Base-by-base conservation (phyloP, 129 eudicot genomes). In the Helianthus tuberosus region DNA sequence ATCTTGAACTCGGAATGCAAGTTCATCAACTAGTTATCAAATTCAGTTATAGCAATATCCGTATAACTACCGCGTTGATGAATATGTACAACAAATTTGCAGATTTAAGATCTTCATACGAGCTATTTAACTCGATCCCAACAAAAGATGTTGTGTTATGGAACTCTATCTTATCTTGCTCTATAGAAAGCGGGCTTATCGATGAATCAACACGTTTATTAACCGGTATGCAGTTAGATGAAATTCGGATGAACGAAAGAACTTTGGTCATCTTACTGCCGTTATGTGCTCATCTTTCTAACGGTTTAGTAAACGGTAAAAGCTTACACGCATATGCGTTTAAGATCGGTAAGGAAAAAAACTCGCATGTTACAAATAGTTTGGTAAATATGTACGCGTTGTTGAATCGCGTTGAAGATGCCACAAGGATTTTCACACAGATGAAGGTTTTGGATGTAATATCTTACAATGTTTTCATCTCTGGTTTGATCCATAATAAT, bases 11-110 rank as follows among this genome's bases (percentile, higher is more conserved):
- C 20, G 83, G 92, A 43, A 35, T 65, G 81, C 92, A 87, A 77
- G 79, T 87, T 64, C 92, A 87, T 77, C 89, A 87, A 61, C 66
- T 84, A 25, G 89, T 77, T 39, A 69, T 81, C 66, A 84, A 87
- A 74, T 64, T 47, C 47, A 83, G 75, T 16, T 79, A 75, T 52
- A 62, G n/a, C 72, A 83, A 76, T 80, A 60, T 73, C 77, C 64
- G 50, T 48, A 79, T 82, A 39, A 54, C 64, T 6, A 82, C 79
- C 23, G 75, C 87, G 11, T 69, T 87, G 80, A 50, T 87, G 47
- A 81, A 84, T 66, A 69, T 87, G 83, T 87, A 87, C 64, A 38
- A 48, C 48, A 79, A 76, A 41, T 75, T n/a, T 63, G 67, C 64
- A 65, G 66, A 74, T 69, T 68, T 84, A 27, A 58, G 48, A 57